These are phyloP conservation scores for Brassica incana DNA, from an alignment of 345 rosid species.

Conservation along the genomic window DNA sequence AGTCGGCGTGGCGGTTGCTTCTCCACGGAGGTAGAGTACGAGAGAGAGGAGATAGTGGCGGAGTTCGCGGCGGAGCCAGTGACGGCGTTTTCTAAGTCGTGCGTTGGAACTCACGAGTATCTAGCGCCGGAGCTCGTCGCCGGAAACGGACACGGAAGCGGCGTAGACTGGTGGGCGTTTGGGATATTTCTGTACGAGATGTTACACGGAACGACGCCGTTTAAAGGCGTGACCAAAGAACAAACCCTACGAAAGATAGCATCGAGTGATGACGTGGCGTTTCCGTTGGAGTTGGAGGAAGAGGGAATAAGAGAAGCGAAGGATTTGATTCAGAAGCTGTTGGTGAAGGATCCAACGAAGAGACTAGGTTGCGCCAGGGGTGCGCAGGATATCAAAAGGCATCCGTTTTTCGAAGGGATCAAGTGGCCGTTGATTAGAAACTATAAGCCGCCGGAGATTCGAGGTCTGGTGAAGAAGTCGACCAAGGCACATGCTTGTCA, in stretches of 20 bases:
- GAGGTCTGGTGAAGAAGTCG: conserved; percentile 48
- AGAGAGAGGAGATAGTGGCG: conserved; percentile 44
- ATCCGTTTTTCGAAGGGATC: conserved; percentile 67
- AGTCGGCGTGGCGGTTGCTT: neutral
- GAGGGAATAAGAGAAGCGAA: conserved; percentile 54
- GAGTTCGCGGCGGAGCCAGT: conserved; percentile 75
- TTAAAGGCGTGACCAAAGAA: conserved; percentile 67
- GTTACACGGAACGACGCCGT: conserved; percentile 74
- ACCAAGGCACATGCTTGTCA: conserved; percentile 43
- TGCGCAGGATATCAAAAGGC: conserved; percentile 77
- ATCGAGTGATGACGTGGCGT: conserved; percentile 46
- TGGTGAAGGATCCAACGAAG: conserved; percentile 65
- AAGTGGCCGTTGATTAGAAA: conserved; percentile 81
- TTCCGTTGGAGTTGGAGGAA: conserved; percentile 43
- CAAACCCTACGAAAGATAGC: conserved; percentile 75
- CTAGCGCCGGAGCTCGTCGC: conserved; percentile 82
- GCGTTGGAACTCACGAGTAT: conserved; percentile 94
- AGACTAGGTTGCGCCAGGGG: conserved; percentile 82
- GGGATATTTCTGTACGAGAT: conserved; percentile 78
- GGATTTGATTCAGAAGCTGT: conserved; percentile 68
- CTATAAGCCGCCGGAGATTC: conserved; percentile 70
- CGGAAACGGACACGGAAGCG: conserved; percentile 83
- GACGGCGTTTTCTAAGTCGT: conserved; percentile 59
- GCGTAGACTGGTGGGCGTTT: conserved; percentile 98
- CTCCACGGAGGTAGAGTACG: conserved; percentile 15